Base-by-base conservation (phyloP, 2,329 filamentous ascomycete species). In the Taxawa tesnikishii region DNA sequence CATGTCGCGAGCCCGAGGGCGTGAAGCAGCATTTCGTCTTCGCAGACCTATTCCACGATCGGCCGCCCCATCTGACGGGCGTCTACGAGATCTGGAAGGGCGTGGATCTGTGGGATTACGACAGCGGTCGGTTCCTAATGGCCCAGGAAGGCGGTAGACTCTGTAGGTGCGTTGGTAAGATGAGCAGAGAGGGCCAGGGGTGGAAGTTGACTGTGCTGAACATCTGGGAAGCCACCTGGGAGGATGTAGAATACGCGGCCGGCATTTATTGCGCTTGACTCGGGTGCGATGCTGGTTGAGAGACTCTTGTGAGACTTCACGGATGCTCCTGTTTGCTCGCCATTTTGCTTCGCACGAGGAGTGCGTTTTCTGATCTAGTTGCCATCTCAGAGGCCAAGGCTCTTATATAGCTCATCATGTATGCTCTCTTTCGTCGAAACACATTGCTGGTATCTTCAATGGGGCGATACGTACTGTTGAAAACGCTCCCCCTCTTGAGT, bases 1-100 rank as follows among this genome's bases (percentile, higher is more conserved):
- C 76, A 0, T 65, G 58, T 33, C 66, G 76, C 0, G 69, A 76
- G 34, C 51, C 55, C 9, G 50, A 49, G 13, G 25, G 18, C 9
- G 28, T 33, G 4, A 70, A 64, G 39, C 76, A 83, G 45, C 60
- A 70, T 34, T 79, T 82, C 39, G 63, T 71, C n/a, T 69, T 82
- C 30, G 59, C 62, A 24, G 75, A 80, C 43, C 50, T 82, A 0
- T 75, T 73, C 42, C 69, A 72, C 38, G 63, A 72, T 13, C 61
- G 59, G 8, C 65, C 67, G 4, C 75, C 74, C 0, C 70, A 68
- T 33, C 48, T 72, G 38, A 54, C 64, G 32, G 61, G 60, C 1
- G 43, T 55, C 1, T 65, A 65, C 24, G 49, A 56, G 28, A 55
- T 66, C 16, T 71, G 63, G 60, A 61, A 61, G 39, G 52, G 56